phyloP scores from a whole-genome alignment of 1,284 basidiomycete species.

The Mycena citricolor region DNA sequence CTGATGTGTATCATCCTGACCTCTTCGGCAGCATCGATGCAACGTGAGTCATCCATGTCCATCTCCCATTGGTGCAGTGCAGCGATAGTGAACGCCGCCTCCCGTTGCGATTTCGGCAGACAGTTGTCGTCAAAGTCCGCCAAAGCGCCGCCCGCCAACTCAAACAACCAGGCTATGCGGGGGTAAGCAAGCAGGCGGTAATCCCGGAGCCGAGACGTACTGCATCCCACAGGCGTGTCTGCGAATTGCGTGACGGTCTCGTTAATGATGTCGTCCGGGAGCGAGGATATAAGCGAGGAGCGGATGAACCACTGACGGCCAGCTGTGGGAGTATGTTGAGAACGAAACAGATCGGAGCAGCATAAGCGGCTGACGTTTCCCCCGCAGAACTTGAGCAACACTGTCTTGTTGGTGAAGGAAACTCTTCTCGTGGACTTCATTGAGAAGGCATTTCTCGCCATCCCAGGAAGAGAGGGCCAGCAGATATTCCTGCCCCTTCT shows the following conservation, averaged over 20 bases:
- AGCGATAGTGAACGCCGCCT: conserved; percentile 81
- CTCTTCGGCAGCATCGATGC: conserved; percentile 77
- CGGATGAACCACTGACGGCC: conserved; percentile 90
- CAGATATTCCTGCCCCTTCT: conserved; percentile 76
- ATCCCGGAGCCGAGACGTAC: no score
- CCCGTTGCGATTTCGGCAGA: conserved; percentile 73
- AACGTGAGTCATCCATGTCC: conserved; percentile 73
- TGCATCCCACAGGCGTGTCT: conserved; percentile 82
- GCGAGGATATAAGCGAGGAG: conserved; percentile 72
- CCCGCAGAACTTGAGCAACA: conserved; percentile 83
- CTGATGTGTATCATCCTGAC: conserved; percentile 44
- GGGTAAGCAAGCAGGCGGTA: conserved; percentile 4
- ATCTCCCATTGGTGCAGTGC: conserved; percentile 93
- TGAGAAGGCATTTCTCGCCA: conserved; percentile 76
- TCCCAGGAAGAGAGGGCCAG: conserved; percentile 86
- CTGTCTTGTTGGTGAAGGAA: conserved; percentile 89
- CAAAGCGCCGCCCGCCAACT: conserved; percentile 83
- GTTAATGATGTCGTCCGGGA: conserved; percentile 85
- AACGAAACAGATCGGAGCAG: background rate
- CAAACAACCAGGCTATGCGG: conserved; percentile 78
- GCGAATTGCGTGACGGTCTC: conserved; percentile 80
- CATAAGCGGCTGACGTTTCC: conserved; percentile 53
- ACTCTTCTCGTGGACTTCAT: conserved; percentile 87
- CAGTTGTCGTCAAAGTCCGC: conserved; percentile 72
- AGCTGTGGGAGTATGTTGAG: conserved; percentile 37